Conservation (phyloP, 164 flowering plant genomes). For the Dillenia turbinata region DNA sequence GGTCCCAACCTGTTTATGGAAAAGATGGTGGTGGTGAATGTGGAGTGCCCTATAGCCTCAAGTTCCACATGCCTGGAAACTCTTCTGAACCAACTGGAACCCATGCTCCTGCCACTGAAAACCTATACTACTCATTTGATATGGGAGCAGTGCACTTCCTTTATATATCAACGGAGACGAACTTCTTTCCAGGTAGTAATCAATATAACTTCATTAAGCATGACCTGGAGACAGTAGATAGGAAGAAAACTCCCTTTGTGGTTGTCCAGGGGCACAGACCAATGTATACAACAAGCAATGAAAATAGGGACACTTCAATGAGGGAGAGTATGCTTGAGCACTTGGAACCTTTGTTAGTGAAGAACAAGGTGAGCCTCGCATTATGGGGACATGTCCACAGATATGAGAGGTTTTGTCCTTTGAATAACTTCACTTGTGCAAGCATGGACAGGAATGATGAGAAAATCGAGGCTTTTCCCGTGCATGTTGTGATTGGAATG, state of each 20-base stretch:
- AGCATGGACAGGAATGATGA: constrained; percentile 21
- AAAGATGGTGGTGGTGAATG: constrained; percentile 98
- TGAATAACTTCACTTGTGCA: constrained; percentile 83
- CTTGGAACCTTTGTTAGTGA: constrained; percentile 77
- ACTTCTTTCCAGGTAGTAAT: constrained; percentile 76
- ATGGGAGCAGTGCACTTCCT: constrained; percentile 78
- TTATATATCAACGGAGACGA: constrained; percentile 93
- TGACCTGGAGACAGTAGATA: constrained; percentile 68
- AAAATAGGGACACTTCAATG: constrained; percentile 50
- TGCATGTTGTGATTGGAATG: constrained; percentile 97
- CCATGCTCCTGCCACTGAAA: constrained; percentile 66
- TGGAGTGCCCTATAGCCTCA: constrained; percentile 90
- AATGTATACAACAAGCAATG: constrained; percentile 92
- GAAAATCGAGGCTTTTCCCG: constrained; percentile 36
- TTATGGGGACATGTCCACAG: constrained; percentile 98
- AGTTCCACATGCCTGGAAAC: constrained; percentile 93
- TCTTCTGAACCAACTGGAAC: constrained; percentile 77
- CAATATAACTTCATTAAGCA: constrained; percentile 69
- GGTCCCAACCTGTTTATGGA: constrained; percentile 49
- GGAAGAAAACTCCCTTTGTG: constrained; percentile 76
- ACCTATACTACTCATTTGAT: constrained; percentile 80
- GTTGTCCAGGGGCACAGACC: constrained; percentile 98
- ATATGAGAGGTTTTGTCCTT: constrained; percentile 92
- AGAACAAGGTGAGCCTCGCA: constrained; percentile 76
- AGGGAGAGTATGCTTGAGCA: constrained; percentile 58